Evolutionary conservation across 805 yeast species (phyloP).

Genomic region (Nakazawaea ishiwadae): DNA sequence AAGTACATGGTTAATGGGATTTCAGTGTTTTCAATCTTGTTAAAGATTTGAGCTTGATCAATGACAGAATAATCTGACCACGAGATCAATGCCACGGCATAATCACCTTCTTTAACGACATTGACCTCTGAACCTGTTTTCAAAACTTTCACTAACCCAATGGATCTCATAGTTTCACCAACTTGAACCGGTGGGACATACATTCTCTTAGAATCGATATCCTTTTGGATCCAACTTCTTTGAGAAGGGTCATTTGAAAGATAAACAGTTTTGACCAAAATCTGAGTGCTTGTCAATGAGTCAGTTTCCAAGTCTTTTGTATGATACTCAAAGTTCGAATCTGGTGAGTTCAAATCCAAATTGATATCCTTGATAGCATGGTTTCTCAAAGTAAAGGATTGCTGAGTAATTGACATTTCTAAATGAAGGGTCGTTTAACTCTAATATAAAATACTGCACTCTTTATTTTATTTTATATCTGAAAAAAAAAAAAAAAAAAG

Average conservation of each 20-base stretch:
- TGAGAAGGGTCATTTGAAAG: constrained; percentile 62
- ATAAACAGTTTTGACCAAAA: constrained; percentile 40
- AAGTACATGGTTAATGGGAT: constrained; percentile 39
- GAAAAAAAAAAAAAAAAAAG: too few species aligned
- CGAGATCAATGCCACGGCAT: constrained; percentile 30
- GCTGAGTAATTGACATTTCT: background rate
- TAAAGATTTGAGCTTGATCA: constrained; percentile 21
- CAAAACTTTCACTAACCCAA: constrained; percentile 46
- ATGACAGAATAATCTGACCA: constrained; percentile 48
- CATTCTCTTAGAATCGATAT: constrained; percentile 23
- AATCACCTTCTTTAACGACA: constrained; percentile 38
- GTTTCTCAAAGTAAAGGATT: constrained; percentile 5
- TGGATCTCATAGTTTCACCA: constrained; percentile 40
- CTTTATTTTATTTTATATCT: too few species aligned
- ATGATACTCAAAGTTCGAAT: constrained; percentile 16
- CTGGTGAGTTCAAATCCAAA: constrained; percentile 12
- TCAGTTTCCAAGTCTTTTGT: constrained; percentile 2
- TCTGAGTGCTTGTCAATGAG: constrained; percentile 26
- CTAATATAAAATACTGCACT: too few species aligned
- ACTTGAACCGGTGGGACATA: constrained; percentile 35
- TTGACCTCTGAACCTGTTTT: constrained; percentile 33
- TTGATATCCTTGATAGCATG: constrained; percentile 7
- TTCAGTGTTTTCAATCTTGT: constrained; percentile 25
- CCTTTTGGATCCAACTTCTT: constrained; percentile 48
- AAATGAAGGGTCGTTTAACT: too few species aligned